Conservation (phyloP, 768 basidiomycete species). For the Multifurca ochricompacta region DNA sequence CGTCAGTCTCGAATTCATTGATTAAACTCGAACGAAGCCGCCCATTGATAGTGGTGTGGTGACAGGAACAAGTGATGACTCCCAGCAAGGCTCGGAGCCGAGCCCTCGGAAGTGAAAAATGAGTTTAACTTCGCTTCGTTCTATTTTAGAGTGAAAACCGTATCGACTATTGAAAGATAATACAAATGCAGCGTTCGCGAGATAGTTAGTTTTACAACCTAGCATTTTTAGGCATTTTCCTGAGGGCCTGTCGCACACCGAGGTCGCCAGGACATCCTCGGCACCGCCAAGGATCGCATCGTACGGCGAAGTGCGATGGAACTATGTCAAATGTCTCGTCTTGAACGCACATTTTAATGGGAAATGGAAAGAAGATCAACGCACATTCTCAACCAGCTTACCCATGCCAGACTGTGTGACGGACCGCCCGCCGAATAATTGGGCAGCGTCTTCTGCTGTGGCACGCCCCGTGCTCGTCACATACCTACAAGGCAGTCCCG, state of each 20-base stretch:
- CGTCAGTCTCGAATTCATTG: too few relatives aligned
- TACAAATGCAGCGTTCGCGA: neutral
- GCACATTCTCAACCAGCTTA: constrained; percentile 69
- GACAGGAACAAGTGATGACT: too few relatives aligned
- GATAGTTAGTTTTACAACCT: too few relatives aligned
- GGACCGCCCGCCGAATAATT: constrained; percentile 85
- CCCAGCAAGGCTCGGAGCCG: too few relatives aligned
- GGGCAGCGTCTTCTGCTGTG: constrained; percentile 66
- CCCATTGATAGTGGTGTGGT: too few relatives aligned
- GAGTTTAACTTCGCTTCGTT: too few relatives aligned
- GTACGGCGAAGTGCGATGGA: constrained; percentile 75
- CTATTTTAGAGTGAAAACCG: too few relatives aligned
- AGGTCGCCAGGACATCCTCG: constrained; percentile 66
- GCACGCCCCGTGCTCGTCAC: constrained; percentile 61
- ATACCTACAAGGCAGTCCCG: constrained; percentile 37
- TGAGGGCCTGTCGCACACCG: constrained; percentile 66
- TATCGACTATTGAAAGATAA: too few relatives aligned
- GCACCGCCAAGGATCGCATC: constrained; percentile 80
- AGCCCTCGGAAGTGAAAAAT: too few relatives aligned
- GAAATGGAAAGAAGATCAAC: neutral
- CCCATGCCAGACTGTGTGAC: constrained; percentile 87
- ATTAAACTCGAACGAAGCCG: too few relatives aligned
- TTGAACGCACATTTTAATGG: neutral
- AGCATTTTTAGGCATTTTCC: constrained; percentile 52
- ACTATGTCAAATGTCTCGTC: constrained; percentile 34